Conservation (phyloP, 106 monocot genomes). For the Dioscorea alata region DNA sequence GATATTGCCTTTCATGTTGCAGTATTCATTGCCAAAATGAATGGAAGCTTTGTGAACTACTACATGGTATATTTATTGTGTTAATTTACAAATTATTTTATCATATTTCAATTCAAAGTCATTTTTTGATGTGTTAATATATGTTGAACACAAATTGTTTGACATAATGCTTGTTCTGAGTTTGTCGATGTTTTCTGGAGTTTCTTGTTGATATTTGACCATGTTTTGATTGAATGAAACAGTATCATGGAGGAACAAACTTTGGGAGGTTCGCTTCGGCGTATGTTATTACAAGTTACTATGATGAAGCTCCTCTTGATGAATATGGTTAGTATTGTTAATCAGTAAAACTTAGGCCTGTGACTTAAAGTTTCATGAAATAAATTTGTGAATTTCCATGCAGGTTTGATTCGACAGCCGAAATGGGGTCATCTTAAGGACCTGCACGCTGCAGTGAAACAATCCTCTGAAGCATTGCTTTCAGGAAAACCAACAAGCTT, state of each 20-base stretch:
- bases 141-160: too few species aligned
- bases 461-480: constrained; percentile 44
- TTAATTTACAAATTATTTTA: too few species aligned
- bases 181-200: too few species aligned
- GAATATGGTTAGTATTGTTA: constrained; percentile 66
- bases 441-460: constrained; percentile 62
- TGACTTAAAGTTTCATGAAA: too few species aligned
- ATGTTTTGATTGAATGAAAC: constrained; percentile 1
- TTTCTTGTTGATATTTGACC: too few species aligned
- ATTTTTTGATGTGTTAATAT: too few species aligned
- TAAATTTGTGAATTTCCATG: too few species aligned
- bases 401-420: constrained; percentile 13
- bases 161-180: too few species aligned
- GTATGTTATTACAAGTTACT: constrained; percentile 67
- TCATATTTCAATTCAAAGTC: too few species aligned
- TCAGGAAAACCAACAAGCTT: constrained; percentile 35
- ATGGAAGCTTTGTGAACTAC: constrained; percentile 91
- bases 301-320: constrained; percentile 91
- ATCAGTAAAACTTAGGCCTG: too few species aligned
- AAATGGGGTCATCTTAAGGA: constrained; percentile 88
- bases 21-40: constrained; percentile 51
- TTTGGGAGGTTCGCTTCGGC: constrained; percentile 70
- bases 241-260: constrained; percentile 99
- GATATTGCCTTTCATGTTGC: constrained; percentile 82
- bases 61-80: constrained; percentile 67